Evolutionary conservation across 2,329 filamentous ascomycete genomes (phyloP).

Genomic region (Knufia fluminis): DNA sequence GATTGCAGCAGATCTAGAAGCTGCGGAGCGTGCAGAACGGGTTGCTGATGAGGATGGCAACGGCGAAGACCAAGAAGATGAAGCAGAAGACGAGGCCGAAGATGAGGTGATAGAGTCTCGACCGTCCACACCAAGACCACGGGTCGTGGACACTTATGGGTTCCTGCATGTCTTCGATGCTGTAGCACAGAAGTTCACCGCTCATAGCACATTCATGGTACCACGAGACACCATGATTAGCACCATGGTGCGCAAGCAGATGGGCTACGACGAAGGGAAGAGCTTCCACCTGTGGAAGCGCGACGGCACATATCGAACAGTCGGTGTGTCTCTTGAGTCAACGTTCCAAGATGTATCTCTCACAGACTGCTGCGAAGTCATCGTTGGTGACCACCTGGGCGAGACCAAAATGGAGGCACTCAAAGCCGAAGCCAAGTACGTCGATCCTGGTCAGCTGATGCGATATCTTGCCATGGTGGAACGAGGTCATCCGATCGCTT

Average conservation of each 20-base stretch:
- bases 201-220: conserved; percentile 35
- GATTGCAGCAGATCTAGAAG: conserved; percentile 18
- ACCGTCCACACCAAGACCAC: conserved; percentile 6
- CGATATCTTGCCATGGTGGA: conserved; percentile 17
- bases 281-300: conserved; percentile 38
- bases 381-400: conserved; percentile 33
- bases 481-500: conserved; percentile 17
- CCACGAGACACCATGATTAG: conserved; percentile 33
- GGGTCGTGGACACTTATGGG: conserved; percentile 32
- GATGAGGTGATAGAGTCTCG: conserved; percentile 3
- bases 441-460: conserved; percentile 14
- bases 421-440: conserved; percentile 26
- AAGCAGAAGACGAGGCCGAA: conserved; percentile 1
- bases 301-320: conserved; percentile 9
- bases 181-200: conserved; percentile 35
- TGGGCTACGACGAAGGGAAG: conserved; percentile 31
- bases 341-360: conserved; percentile 19
- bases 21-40: conserved; percentile 7
- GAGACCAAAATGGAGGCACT: conserved; percentile 24
- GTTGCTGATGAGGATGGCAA: background rate
- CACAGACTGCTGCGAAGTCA: conserved; percentile 33
- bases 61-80: background rate
- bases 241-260: conserved; percentile 30
- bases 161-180: conserved; percentile 46
- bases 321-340: conserved; percentile 5